Evolutionary conservation across 805 yeast genomes (phyloP).

Genomic region (Candida wancherniae): DNA sequence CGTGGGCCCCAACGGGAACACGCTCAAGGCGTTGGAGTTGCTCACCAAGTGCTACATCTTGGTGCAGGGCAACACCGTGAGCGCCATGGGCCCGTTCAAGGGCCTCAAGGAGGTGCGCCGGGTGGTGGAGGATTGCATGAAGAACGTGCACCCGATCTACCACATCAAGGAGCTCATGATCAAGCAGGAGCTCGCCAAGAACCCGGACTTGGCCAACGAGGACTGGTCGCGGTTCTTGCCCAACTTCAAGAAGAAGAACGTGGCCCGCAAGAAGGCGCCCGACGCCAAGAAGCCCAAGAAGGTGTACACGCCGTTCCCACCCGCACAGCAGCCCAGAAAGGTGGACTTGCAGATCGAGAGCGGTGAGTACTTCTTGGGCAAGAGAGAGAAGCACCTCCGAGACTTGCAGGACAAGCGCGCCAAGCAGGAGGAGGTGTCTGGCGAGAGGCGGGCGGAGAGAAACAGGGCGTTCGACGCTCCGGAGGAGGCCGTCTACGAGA

Average conservation of each 20-base stretch:
- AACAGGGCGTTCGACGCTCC: slow-evolving; percentile 83
- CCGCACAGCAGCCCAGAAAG: slow-evolving; percentile 94
- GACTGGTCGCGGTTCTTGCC: slow-evolving; percentile 97
- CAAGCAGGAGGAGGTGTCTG: slow-evolving; percentile 68
- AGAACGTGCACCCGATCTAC: slow-evolving; percentile 94
- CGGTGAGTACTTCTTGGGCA: slow-evolving; percentile 95
- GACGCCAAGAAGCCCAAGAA: slow-evolving; percentile 56
- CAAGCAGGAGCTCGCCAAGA: slow-evolving; percentile 88
- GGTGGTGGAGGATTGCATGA: slow-evolving; percentile 97
- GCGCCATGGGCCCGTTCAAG: slow-evolving; percentile 94
- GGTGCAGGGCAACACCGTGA: slow-evolving; percentile 96
- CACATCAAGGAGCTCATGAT: slow-evolving; percentile 97
- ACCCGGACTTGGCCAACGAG: slow-evolving; percentile 91
- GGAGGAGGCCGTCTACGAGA: slow-evolving; percentile 58
- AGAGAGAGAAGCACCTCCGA: slow-evolving; percentile 71
- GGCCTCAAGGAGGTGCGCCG: slow-evolving; percentile 90
- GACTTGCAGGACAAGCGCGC: slow-evolving; percentile 72
- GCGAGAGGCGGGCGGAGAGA: slow-evolving; percentile 62
- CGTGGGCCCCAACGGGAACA: slow-evolving; percentile 96
- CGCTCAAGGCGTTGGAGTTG: slow-evolving; percentile 90
- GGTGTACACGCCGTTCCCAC: slow-evolving; percentile 98
- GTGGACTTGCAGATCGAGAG: slow-evolving; percentile 94
- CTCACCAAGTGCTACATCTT: slow-evolving; percentile 92
- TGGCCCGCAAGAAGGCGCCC: slow-evolving; percentile 82
- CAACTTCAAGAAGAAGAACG: slow-evolving; percentile 92